Base-by-base conservation (phyloP, 2,329 filamentous ascomycete species). In the Fusarium annulatum region DNA sequence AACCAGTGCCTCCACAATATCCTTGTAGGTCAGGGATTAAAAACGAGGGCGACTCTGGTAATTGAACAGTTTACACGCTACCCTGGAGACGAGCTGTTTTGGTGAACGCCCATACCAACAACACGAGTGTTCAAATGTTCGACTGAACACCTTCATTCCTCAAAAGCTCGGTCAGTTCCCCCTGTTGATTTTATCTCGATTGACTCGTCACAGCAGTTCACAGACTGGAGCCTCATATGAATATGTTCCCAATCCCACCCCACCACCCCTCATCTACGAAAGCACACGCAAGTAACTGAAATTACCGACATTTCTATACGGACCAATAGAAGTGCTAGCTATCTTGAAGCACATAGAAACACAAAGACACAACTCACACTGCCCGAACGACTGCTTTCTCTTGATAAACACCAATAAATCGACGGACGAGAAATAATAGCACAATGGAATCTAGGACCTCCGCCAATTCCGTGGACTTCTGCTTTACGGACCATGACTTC, bases 361-460 rank as follows among this genome's bases (percentile, higher is more conserved):
- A 42, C 0, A 9, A 42, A 2, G 4, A 6, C 39, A 9, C 21
- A 15, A 9, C 21, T n/a, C 39, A n/a, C 21, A 12, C 7, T 21
- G 21, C 3, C 8, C 5, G 14, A 42, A n/a, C 39, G 21, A 42
- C 39, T n/a, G 9, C 21, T 5, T 42, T 14, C 8, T 42, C 21
- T 42, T n/a, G 1, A 42, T 15, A 9, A n/a, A 15, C 21, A 42
- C 15, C 8, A 15, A 42, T 16, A 42, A 12, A 42, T n/a, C 21
- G 21, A 42, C 15, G 21, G 14, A 12, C 19, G 38, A 21, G 1
- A 12, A 21, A 21, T 12, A 0, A 21, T 21, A 21, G 0, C 38
- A 39, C 19, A 21, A 15, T 9, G 6, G 0, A 9, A n/a, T 9
- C 39, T n/a, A n/a, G 14, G n/a, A 42, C 21, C 39, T 21, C 14